Conservation (phyloP, 495 filamentous ascomycete genomes). For the Entonaema liquescens region DNA sequence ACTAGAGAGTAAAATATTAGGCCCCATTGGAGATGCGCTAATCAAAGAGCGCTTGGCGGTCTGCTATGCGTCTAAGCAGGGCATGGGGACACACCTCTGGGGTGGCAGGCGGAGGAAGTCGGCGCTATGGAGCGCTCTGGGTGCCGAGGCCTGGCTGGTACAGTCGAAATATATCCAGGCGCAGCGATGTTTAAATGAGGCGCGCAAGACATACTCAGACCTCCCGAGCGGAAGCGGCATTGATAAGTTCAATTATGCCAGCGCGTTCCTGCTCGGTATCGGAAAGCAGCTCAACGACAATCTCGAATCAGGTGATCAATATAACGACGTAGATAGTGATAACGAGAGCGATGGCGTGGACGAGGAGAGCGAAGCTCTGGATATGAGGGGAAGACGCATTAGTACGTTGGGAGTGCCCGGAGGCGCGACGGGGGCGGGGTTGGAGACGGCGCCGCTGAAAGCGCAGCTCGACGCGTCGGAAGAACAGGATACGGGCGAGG, state of each 20-base stretch:
- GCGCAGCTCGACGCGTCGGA: constrained; percentile 33
- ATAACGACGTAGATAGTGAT: constrained; percentile 42
- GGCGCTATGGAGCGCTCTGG: constrained; percentile 87
- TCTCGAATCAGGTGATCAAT: constrained; percentile 50
- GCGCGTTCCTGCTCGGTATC: constrained; percentile 71
- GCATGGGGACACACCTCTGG: constrained; percentile 68
- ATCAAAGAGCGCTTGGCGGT: constrained; percentile 84
- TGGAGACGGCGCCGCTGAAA: constrained; percentile 60
- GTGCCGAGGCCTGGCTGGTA: constrained; percentile 81
- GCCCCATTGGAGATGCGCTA: constrained; percentile 77
- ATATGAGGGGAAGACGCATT: constrained; percentile 49
- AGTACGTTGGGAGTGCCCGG: constrained; percentile 53
- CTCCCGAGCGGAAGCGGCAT: constrained; percentile 65
- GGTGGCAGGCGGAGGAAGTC: constrained; percentile 81
- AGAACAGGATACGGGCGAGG: constrained; percentile 33
- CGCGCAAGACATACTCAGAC: constrained; percentile 71
- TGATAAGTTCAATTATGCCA: constrained; percentile 61
- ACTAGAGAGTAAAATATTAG: constrained; percentile 78
- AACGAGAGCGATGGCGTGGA: constrained; percentile 59
- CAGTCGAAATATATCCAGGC: constrained; percentile 74
- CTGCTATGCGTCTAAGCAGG: constrained; percentile 79
- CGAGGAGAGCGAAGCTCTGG: constrained; percentile 68
- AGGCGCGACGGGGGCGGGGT: constrained; percentile 41
- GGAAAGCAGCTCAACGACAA: constrained; percentile 66
- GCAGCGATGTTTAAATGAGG: constrained; percentile 74